These are phyloP conservation scores for Metarhizium anisopliae DNA, from an alignment of 2,329 filamentous ascomycete genomes.

Conservation along the genomic window DNA sequence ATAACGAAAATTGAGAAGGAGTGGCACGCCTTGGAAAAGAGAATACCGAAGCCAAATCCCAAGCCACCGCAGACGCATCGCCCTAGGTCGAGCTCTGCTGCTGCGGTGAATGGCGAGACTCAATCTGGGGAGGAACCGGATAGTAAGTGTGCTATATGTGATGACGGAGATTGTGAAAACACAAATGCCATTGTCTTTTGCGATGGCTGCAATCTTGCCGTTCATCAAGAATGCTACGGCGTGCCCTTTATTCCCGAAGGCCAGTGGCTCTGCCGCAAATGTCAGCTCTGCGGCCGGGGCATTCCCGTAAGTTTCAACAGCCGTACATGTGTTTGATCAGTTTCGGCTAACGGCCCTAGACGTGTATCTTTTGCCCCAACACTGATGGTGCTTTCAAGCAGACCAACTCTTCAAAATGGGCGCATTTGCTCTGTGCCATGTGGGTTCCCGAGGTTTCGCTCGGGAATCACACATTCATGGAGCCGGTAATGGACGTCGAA, in stretches of 20 bases:
- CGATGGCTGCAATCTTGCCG: conserved; percentile 92
- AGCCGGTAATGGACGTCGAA: conserved; percentile 95
- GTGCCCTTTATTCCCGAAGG: conserved; percentile 98
- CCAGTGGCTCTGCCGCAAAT: conserved; percentile 96
- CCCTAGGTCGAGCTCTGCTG: conserved; percentile 85
- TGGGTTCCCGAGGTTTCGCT: conserved; percentile 98
- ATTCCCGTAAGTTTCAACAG: conserved; percentile 54
- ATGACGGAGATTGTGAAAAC: conserved; percentile 99
- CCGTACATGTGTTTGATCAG: background rate
- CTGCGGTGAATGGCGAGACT: conserved; percentile 89
- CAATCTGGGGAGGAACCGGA: conserved; percentile 83
- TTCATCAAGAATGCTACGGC: conserved; percentile 98
- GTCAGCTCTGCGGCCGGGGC: conserved; percentile 86
- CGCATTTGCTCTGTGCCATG: conserved; percentile 90
- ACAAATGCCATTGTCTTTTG: conserved; percentile 99
- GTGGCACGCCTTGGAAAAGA: conserved; percentile 92
- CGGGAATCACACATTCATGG: conserved; percentile 95
- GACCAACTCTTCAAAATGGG: conserved; percentile 93
- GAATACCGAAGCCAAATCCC: conserved; percentile 93
- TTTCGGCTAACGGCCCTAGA: conserved; percentile 35
- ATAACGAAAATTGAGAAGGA: conserved; percentile 99
- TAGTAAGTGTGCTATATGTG: conserved; percentile 94
- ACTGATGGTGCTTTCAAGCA: conserved; percentile 98
- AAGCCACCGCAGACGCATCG: conserved; percentile 93
- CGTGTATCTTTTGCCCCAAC: conserved; percentile 97